Evolutionary conservation across 2,329 filamentous ascomycete genomes (phyloP).

Genomic region (Neophaeococcomyces aloes): DNA sequence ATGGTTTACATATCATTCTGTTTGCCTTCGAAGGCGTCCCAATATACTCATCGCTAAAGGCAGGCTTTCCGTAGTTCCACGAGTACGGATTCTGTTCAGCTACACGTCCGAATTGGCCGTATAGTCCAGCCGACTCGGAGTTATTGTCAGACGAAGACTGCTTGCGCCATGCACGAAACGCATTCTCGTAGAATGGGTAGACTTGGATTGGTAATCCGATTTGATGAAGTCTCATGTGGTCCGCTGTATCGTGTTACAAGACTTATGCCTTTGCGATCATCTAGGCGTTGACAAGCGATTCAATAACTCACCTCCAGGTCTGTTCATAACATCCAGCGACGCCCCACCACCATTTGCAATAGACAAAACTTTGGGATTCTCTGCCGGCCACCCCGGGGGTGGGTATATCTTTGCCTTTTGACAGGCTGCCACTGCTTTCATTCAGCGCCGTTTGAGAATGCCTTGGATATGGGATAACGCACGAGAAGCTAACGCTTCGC

Average conservation of each 20-base stretch:
- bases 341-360: too few species aligned
- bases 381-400: too few species aligned
- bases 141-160: slow-evolving; percentile 49
- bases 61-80: slow-evolving; percentile 45
- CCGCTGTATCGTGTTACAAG: slow-evolving; percentile 27
- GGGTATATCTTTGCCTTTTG: slow-evolving; percentile 43
- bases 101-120: slow-evolving; percentile 50
- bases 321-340: too few species aligned
- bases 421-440: slow-evolving; percentile 40
- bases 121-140: slow-evolving; percentile 48
- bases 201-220: slow-evolving; percentile 56
- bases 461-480: slow-evolving; percentile 16
- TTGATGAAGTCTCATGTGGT: slow-evolving; percentile 45
- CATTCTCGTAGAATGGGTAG: slow-evolving; percentile 58
- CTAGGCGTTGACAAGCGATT: slow-evolving; percentile 32
- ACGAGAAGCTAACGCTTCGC: slow-evolving; percentile 52
- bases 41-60: slow-evolving; percentile 41
- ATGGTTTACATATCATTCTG: slow-evolving; percentile 58
- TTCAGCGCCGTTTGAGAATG: neutral
- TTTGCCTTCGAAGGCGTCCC: slow-evolving; percentile 46
- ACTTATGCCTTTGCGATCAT: neutral
- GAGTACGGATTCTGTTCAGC: slow-evolving; percentile 44
- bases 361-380: too few species aligned
- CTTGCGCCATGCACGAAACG: slow-evolving; percentile 44
- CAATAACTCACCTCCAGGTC: slow-evolving; percentile 35